Evolutionary conservation across 139 green algal species (phyloP).

Genomic region (Micromonas pusilla): DNA sequence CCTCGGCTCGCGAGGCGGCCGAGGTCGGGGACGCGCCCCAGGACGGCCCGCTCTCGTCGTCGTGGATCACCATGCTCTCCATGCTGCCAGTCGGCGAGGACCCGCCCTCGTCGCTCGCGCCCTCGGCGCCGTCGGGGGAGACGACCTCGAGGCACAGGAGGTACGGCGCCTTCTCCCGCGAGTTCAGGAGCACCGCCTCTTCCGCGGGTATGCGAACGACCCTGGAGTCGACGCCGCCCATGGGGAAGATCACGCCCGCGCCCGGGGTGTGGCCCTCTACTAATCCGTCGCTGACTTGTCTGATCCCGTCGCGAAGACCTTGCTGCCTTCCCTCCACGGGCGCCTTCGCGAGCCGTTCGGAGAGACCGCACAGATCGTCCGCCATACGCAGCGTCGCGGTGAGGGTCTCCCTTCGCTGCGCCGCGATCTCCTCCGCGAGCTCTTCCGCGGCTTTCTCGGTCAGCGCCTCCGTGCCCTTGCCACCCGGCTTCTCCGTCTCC

Average conservation of each 20-base stretch:
- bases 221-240: conserved; percentile 58
- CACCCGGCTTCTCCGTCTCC: neutral
- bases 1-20: too few relatives aligned
- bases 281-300: conserved; percentile 51
- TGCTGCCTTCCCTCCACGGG: conserved; percentile 9
- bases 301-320: neutral
- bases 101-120: neutral
- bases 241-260: conserved; percentile 68
- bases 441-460: neutral
- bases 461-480: neutral
- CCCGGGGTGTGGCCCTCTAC: neutral
- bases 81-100: too few relatives aligned
- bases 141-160: conserved; percentile 74
- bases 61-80: too few relatives aligned
- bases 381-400: neutral
- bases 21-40: too few relatives aligned
- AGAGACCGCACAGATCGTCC: conserved; percentile 21
- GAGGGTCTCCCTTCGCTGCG: neutral
- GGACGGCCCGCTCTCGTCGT: too few relatives aligned
- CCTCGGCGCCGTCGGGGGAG: neutral
- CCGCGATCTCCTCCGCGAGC: neutral
- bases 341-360: neutral
- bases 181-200: conserved; percentile 84
- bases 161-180: conserved; percentile 78
- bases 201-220: conserved; percentile 73